A percentile compares a stretch with the other conserved stretches of the same genome.
Conservation (phyloP, 257 asterid genomes). For the Solanum gracilifrons region DNA sequence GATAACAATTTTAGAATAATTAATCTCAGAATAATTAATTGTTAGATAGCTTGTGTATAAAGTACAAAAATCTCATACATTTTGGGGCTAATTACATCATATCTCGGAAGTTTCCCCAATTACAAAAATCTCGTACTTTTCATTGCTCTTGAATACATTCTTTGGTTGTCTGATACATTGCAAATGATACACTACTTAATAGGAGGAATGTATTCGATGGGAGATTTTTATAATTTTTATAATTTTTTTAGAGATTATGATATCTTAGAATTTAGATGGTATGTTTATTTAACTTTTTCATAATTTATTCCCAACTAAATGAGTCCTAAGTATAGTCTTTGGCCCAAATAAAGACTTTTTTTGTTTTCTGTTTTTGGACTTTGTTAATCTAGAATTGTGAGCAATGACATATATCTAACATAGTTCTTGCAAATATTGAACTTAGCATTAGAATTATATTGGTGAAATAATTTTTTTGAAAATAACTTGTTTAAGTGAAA, state of each 20-base stretch:
- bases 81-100: too few species aligned
- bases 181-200: too few species aligned
- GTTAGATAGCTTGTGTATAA: too few species aligned
- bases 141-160: background rate
- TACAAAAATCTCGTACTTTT: fast-evolving
- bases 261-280: fast-evolving
- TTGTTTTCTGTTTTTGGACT: background rate
- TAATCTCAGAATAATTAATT: too few species aligned
- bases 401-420: background rate
- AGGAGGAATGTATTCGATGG: too few species aligned
- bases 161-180: background rate
- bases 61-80: too few species aligned
- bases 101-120: too few species aligned
- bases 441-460: background rate
- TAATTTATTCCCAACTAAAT: background rate
- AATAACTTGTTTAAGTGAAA: background rate
- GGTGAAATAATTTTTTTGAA: background rate
- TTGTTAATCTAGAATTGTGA: background rate
- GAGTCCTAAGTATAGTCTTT: background rate
- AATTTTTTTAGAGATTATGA: background rate
- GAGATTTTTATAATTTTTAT: too few species aligned
- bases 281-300: too few species aligned
- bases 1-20: background rate
- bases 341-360: background rate
- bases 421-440: background rate